Evolutionary conservation across 2,329 filamentous ascomycete genomes (phyloP).

Genomic region (Epichloe sp.): DNA sequence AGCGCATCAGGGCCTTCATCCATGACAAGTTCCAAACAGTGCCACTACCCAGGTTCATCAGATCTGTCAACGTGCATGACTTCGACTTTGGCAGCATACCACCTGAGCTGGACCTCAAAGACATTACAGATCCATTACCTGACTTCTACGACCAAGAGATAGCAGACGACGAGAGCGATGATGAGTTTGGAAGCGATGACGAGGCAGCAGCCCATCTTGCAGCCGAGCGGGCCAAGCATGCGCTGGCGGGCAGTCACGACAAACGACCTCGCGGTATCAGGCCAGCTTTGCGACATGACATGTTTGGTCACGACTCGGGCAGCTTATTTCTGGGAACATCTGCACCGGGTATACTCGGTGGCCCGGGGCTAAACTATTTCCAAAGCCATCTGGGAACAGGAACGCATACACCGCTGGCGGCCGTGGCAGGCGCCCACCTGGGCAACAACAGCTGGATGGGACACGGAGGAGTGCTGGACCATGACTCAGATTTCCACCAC

Average conservation of each 20-base stretch:
- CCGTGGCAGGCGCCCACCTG: conserved; percentile 54
- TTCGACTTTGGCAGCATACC: conserved; percentile 82
- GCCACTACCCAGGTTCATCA: conserved; percentile 86
- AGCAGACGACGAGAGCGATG: conserved; percentile 35
- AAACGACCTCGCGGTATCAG: conserved; percentile 15
- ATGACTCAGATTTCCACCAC: conserved; percentile 7
- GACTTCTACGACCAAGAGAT: conserved; percentile 88
- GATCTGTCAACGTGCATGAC: conserved; percentile 84
- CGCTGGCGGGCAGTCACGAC: background rate
- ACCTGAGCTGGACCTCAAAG: conserved; percentile 83
- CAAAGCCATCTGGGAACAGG: conserved; percentile 67
- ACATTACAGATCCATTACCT: conserved; percentile 86
- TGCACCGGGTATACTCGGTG: conserved; percentile 54
- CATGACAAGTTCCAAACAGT: conserved; percentile 93
- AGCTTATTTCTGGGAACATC: conserved; percentile 45
- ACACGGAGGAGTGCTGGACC: conserved; percentile 3
- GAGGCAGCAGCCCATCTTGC: conserved; percentile 23
- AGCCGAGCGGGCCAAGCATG: conserved; percentile 2
- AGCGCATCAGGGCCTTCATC: conserved; percentile 81
- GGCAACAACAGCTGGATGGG: conserved; percentile 24
- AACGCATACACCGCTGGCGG: conserved; percentile 65
- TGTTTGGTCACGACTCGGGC: conserved; percentile 30
- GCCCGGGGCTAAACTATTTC: conserved; percentile 71
- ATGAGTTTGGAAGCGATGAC: conserved; percentile 14
- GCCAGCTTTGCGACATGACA: conserved; percentile 21